Base-by-base conservation (phyloP, 176 grass and related monocot genomes). In the Juncus effusus region DNA sequence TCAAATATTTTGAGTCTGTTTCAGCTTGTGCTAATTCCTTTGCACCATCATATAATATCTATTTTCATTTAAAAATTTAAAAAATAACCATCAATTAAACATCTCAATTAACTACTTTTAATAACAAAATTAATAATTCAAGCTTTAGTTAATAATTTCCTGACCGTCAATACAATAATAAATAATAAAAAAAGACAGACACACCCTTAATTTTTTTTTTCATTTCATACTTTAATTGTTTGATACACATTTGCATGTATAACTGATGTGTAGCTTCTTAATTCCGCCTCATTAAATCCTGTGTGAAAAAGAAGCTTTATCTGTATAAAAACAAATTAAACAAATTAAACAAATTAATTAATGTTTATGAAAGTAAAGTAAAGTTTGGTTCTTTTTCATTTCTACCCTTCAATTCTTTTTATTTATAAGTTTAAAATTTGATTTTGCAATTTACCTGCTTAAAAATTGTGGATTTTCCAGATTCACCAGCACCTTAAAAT, bases 221-320 rank as follows among this genome's bases (percentile, higher is more conserved):
- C 74, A 82, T 61, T 82, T 72, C 92, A 62, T 96, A 96, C 92
- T 91, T 96, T 96, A 83, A 96, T 79, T 88, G 92, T 91, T 87
- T 96, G 92, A 77, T 89, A 96, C 61, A 96, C 87, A 11, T 96
- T 96, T 13, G 92, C 92, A 81, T 96, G 92, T 57, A 96, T 90
- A 69, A 96, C 92, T 81, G 87, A 75, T 28, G 77, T 88, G 60
- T 91, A 96, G 81, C 92, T 91, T 78, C 60, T 85, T 61, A 96
- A 77, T 58, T 96, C 92, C 16, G 77, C 82, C 70, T 91, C 92
- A 53, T 80, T 70, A 59, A 96, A 96, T 42, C 92, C 92, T 74
- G 79, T 91, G 80, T 96, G 92, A 73, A 96, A 96, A 57, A 96
- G 92, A 68, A 96, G 92, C 40, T 88, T 91, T 86, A 96, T 96